Evolutionary conservation across 257 asterid genomes (phyloP).

Genomic region (Przewalskia tangutica): DNA sequence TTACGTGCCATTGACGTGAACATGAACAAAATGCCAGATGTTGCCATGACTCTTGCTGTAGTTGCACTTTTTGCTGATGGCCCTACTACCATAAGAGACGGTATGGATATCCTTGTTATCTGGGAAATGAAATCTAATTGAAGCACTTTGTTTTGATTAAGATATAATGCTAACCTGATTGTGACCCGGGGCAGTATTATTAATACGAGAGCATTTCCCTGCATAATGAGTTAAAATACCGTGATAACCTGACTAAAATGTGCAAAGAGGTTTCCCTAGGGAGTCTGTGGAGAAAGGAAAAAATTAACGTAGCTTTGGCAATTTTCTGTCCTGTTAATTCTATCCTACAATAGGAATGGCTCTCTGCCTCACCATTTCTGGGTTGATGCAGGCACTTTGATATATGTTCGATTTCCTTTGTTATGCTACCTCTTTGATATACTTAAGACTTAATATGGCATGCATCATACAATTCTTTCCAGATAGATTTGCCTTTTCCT

Average conservation of each 20-base stretch:
- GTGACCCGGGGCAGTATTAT: neutral
- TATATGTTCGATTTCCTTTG: neutral
- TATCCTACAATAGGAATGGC: constrained; percentile 1
- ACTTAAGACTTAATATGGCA: neutral
- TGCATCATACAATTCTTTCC: neutral
- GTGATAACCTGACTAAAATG: neutral
- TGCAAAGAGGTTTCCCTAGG: neutral
- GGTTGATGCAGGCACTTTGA: neutral
- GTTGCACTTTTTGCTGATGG: constrained; percentile 96
- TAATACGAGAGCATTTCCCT: neutral
- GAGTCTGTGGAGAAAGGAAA: neutral
- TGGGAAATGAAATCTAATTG: neutral
- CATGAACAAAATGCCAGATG: constrained; percentile 99
- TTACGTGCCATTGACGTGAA: constrained; percentile 70
- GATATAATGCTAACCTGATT: neutral
- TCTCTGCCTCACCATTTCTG: neutral
- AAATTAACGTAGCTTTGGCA: neutral
- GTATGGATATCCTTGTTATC: constrained; percentile 24
- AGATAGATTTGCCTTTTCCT: neutral
- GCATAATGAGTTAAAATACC: neutral
- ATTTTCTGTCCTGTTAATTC: neutral
- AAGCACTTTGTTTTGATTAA: neutral
- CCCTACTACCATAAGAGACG: constrained; percentile 89
- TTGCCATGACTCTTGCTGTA: constrained; percentile 98
- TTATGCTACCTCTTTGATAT: neutral